Conservation (phyloP, 2,329 filamentous ascomycete genomes). For the Fusarium sp. region DNA sequence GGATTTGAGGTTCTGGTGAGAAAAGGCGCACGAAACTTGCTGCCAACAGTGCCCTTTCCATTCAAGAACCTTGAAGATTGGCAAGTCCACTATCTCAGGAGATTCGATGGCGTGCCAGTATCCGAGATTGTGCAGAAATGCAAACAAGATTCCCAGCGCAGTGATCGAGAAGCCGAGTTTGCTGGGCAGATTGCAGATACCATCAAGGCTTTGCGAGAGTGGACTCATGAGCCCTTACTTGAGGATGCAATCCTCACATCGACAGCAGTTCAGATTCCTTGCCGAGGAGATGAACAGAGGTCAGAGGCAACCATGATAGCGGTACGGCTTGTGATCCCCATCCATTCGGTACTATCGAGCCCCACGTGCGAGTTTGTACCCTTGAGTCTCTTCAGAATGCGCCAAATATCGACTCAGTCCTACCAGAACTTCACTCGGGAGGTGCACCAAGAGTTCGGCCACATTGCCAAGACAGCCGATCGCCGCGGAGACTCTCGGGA, state of each 20-base stretch:
- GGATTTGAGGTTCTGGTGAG: slow-evolving; percentile 73
- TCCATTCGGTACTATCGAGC: slow-evolving; percentile 65
- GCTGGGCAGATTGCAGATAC: slow-evolving; percentile 56
- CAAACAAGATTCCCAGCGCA: slow-evolving; percentile 49
- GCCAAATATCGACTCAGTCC: slow-evolving; percentile 71
- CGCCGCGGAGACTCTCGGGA: slow-evolving; percentile 12
- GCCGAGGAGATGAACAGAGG: slow-evolving; percentile 37
- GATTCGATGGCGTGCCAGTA: slow-evolving; percentile 60
- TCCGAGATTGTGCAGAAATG: slow-evolving; percentile 48
- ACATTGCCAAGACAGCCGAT: slow-evolving; percentile 52
- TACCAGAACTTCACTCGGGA: slow-evolving; percentile 69
- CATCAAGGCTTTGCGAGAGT: slow-evolving; percentile 55
- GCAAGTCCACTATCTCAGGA: slow-evolving; percentile 65
- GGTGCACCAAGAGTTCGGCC: slow-evolving; percentile 70
- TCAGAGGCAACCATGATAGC: slow-evolving; percentile 56
- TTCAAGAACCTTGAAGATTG: slow-evolving; percentile 63
- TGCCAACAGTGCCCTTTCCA: slow-evolving; percentile 69
- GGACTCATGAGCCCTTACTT: slow-evolving; percentile 58
- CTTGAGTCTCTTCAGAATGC: slow-evolving; percentile 72
- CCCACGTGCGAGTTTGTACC: slow-evolving; percentile 69
- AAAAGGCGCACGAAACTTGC: slow-evolving; percentile 65
- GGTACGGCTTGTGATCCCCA: slow-evolving; percentile 71
- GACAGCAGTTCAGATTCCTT: slow-evolving; percentile 57
- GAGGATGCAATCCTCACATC: slow-evolving; percentile 59
- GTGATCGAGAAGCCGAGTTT: slow-evolving; percentile 57